Evolutionary conservation across 345 rosid species (phyloP).

Genomic region (Lepidium sativum): DNA sequence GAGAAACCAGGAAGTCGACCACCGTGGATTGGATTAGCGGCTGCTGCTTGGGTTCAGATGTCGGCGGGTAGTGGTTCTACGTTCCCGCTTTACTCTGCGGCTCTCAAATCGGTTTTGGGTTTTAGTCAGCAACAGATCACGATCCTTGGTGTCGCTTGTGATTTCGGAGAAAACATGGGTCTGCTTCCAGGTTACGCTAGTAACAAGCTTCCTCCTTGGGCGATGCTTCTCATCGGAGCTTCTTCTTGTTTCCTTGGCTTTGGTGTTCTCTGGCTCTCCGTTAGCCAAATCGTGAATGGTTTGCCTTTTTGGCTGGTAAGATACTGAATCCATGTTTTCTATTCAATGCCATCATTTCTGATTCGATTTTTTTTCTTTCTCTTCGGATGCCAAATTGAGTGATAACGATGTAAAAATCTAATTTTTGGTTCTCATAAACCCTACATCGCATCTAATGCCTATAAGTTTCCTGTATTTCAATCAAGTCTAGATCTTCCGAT

Average conservation of each 20-base stretch:
- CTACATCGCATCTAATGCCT: not conserved
- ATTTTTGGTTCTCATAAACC: not conserved
- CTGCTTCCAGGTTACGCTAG: constrained; percentile 78
- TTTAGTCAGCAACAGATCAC: constrained; percentile 76
- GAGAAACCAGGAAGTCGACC: constrained; percentile 83
- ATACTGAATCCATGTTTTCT: not conserved
- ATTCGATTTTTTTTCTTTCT: not conserved
- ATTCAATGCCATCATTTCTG: not conserved
- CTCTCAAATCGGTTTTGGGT: constrained; percentile 71
- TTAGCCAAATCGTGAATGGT: constrained; percentile 42
- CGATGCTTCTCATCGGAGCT: constrained; percentile 59
- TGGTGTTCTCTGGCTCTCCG: constrained; percentile 85
- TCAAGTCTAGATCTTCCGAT: not conserved
- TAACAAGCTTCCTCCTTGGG: constrained; percentile 92
- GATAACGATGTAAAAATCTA: not conserved
- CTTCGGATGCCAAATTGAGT: not conserved
- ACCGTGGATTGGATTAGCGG: constrained; percentile 94
- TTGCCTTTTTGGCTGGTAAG: constrained; percentile 88
- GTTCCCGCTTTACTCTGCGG: constrained; percentile 75
- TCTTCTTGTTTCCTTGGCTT: constrained; percentile 70
- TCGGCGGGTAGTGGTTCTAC: constrained; percentile 59
- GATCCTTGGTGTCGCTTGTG: constrained; percentile 87
- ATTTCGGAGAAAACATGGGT: constrained; percentile 83
- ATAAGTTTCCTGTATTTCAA: not conserved
- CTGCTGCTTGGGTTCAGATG: constrained; percentile 83